These are phyloP conservation scores for Hyphopichia fennica DNA, from an alignment of 1,139 yeast genomes.

Conservation along the genomic window DNA sequence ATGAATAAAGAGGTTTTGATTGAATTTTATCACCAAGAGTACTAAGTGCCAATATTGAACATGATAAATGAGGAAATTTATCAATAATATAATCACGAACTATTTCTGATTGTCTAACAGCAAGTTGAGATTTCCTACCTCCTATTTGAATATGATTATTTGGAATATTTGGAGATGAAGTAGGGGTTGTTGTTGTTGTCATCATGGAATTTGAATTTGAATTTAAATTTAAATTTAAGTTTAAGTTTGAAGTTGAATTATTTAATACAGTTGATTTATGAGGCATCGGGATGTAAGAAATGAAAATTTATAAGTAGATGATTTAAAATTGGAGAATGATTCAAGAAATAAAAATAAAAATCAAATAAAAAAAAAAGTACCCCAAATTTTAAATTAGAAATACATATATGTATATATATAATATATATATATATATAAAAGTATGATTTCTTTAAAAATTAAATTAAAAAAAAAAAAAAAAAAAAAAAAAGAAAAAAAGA, in stretches of 20 bases:
- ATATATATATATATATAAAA: background rate
- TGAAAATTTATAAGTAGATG: too few species aligned
- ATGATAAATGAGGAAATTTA: conserved; percentile 56
- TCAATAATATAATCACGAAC: conserved; percentile 62
- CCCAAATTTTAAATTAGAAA: too few species aligned
- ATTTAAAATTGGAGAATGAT: too few species aligned
- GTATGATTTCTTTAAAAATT: too few species aligned
- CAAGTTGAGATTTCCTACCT: conserved; percentile 84
- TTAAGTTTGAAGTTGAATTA: too few species aligned
- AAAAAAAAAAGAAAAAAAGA: background rate
- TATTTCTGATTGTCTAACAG: conserved; percentile 80
- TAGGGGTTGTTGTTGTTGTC: background rate
- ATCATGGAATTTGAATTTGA: background rate
- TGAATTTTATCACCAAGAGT: conserved; percentile 91
- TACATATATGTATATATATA: background rate
- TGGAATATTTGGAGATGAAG: conserved; percentile 13
- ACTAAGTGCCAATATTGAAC: conserved; percentile 74
- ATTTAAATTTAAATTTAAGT: too few species aligned
- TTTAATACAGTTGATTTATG: too few species aligned
- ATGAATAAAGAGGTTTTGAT: conserved; percentile 82
- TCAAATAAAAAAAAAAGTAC: too few species aligned
- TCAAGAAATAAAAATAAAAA: too few species aligned
- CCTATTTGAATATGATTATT: conserved; percentile 59
- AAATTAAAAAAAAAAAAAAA: background rate
- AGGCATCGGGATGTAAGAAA: too few species aligned